Percentiles rank a stretch among this genome's conserved stretches.
These are phyloP conservation scores for Martiniozyma abietophila DNA, from an alignment of 805 yeast genomes.

Conservation along the genomic window DNA sequence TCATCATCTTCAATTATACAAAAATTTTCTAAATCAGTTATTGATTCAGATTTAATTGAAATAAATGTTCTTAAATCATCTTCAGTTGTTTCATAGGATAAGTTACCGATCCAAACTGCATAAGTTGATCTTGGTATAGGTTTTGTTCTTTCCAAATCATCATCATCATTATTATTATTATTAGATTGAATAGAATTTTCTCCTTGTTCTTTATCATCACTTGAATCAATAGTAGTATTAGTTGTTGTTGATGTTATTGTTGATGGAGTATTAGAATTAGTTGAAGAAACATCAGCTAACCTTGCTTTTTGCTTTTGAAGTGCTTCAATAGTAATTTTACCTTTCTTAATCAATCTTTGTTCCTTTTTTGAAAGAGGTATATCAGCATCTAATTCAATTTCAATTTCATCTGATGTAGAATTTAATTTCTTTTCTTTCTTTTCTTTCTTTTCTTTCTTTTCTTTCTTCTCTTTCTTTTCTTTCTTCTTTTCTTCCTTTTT, in stretches of 20 bases:
- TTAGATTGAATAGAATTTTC: conserved; percentile 11
- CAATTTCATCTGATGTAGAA: conserved; percentile 42
- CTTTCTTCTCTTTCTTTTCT: conserved; percentile 4
- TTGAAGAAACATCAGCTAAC: conserved; percentile 18
- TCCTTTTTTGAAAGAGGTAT: conserved; percentile 89
- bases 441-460: conserved; percentile 2
- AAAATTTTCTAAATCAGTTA: conserved; percentile 14
- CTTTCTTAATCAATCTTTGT: conserved; percentile 74
- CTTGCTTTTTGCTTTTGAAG: conserved; percentile 31
- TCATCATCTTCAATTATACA: conserved; percentile 45
- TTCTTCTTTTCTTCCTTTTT: neutral
- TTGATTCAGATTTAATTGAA: conserved; percentile 42
- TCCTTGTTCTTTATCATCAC: conserved; percentile 11
- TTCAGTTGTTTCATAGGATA: conserved; percentile 73
- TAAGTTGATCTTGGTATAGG: conserved; percentile 35
- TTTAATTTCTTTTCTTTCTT: conserved; percentile 7
- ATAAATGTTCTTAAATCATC: conserved; percentile 66
- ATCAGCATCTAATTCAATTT: conserved; percentile 58
- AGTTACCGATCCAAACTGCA: conserved; percentile 94
- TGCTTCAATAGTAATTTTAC: conserved; percentile 54
- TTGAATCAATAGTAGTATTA: conserved; percentile 19
- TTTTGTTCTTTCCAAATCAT: conserved; percentile 22
- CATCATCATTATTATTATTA: conserved; percentile 18
- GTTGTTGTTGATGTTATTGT: too few species aligned
- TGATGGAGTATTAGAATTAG: conserved; percentile 7